Conservation (phyloP, 257 asterid genomes). For the Anisodus tanguticus region DNA sequence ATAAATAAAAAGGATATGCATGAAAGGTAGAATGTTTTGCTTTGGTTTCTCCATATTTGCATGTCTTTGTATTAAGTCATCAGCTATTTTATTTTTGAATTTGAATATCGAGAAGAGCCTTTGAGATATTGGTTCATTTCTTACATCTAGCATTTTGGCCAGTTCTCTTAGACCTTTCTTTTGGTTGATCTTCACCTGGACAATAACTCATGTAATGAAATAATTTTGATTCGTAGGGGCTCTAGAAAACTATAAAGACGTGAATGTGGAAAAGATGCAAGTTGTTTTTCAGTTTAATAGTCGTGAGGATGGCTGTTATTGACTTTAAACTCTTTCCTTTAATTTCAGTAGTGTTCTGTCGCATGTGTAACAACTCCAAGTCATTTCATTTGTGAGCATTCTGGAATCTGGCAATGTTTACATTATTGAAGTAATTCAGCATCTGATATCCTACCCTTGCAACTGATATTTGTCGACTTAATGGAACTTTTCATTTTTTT, state of each 20-base stretch:
- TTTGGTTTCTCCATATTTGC: neutral
- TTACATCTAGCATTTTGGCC: slow-evolving; percentile 18
- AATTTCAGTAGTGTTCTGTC: slow-evolving; percentile 2
- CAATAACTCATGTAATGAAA: neutral
- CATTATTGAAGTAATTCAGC: slow-evolving; percentile 13
- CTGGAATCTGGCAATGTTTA: slow-evolving; percentile 3
- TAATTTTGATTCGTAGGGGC: neutral
- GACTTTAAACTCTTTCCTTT: slow-evolving; percentile 17
- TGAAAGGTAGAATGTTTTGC: neutral
- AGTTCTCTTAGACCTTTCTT: slow-evolving; percentile 17
- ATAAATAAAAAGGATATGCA: neutral
- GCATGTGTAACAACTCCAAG: slow-evolving; percentile 15
- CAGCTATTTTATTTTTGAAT: slow-evolving; percentile 22
- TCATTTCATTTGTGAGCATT: slow-evolving; percentile 19
- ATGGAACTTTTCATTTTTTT: neutral
- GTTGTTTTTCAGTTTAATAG: slow-evolving; percentile 19
- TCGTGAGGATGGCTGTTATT: neutral
- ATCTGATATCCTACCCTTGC: neutral
- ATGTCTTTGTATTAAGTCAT: neutral
- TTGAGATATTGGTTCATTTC: slow-evolving; percentile 17
- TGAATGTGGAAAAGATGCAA: slow-evolving; percentile 21
- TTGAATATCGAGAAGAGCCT: neutral
- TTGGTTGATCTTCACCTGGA: slow-evolving; percentile 6
- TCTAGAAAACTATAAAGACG: neutral
- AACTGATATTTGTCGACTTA: neutral